A percentile compares a stretch with the other conserved stretches of the same genome.
Conservation (phyloP, 2,329 filamentous ascomycete species). For the Colletotrichum liriopes region DNA sequence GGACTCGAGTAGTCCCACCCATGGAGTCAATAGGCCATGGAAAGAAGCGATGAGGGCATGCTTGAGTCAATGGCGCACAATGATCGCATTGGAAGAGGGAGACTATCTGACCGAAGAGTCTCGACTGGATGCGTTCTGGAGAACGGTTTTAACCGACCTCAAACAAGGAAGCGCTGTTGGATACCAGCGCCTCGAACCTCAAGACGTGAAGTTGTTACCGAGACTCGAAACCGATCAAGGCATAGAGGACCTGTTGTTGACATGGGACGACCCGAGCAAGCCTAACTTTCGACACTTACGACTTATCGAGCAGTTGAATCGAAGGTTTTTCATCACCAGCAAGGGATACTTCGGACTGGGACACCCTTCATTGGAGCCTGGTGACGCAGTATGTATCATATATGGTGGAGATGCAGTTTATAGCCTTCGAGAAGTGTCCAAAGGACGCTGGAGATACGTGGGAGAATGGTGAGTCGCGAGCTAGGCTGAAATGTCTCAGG, state of each 20-base stretch:
- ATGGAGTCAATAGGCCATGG: not conserved
- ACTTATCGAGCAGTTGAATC: not conserved
- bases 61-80: not conserved
- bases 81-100: not conserved
- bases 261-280: not conserved
- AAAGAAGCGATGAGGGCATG: not conserved
- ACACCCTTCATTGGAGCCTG: not conserved
- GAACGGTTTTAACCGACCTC: not conserved
- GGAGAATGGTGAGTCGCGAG: not conserved
- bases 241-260: not conserved
- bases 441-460: not conserved
- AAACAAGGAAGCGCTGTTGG: not conserved
- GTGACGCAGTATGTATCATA: not conserved
- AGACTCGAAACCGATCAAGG: not conserved
- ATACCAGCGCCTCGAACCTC: not conserved
- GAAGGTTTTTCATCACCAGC: not conserved
- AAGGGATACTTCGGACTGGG: not conserved
- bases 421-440: not conserved
- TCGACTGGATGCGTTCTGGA: not conserved
- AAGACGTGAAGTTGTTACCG: not conserved
- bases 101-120: not conserved
- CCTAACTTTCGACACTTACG: not conserved
- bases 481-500: no score
- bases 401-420: not conserved
- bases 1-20: not conserved